These are phyloP conservation scores for Quercus variabilis DNA, from an alignment of 306 rosid species.

Conservation along the genomic window DNA sequence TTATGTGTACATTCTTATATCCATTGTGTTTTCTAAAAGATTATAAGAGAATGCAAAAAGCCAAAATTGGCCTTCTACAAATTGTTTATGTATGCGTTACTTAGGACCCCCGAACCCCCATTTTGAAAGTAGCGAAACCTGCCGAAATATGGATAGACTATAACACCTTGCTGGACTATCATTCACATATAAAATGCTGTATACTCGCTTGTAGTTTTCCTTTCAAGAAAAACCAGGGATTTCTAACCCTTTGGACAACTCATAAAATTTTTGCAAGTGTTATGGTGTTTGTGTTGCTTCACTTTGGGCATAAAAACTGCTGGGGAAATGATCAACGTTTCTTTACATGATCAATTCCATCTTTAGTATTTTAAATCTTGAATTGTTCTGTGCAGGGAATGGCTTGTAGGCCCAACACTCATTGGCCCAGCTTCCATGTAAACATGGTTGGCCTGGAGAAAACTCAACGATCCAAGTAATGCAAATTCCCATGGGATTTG, in stretches of 20 bases:
- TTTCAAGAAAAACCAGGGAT: neutral
- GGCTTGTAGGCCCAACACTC: constrained; percentile 98
- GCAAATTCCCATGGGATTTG: constrained; percentile 92
- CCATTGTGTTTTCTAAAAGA: neutral
- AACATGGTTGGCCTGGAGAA: constrained; percentile 98
- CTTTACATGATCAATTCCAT: neutral
- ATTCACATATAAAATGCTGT: neutral
- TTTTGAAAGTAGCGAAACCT: neutral
- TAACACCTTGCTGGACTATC: neutral
- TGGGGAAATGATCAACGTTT: neutral
- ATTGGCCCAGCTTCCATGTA: constrained; percentile 92
- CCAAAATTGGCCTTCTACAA: neutral
- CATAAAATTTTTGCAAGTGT: neutral
- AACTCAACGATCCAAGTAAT: constrained; percentile 69
- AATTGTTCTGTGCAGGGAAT: constrained; percentile 63
- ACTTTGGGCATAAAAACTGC: neutral
- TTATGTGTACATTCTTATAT: neutral
- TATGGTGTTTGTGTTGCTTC: neutral
- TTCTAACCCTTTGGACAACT: neutral
- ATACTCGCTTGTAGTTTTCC: neutral
- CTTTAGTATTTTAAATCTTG: constrained; percentile 6
- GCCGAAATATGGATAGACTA: neutral
- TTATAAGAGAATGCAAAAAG: neutral
- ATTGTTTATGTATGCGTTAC: neutral
- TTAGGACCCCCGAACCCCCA: neutral